Percentiles rank a stretch among this genome's conserved stretches.
Conservation (phyloP, 2,329 filamentous ascomycete genomes). For the Penicillium sp. region DNA sequence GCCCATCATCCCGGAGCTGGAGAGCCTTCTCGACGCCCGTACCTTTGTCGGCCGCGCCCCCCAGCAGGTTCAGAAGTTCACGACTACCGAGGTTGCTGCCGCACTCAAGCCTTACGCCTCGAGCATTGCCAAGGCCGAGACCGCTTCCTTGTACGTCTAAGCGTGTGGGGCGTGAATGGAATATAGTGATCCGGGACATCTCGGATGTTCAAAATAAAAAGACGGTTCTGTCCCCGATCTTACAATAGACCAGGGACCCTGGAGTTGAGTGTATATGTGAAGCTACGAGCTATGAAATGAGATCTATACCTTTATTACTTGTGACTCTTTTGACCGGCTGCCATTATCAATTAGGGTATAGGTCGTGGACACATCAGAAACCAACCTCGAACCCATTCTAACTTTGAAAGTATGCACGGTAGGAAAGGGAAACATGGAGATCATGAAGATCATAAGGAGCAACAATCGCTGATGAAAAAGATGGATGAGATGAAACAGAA, state of each 20-base stretch:
- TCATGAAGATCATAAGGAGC: background rate
- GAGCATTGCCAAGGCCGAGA: slow-evolving; percentile 35
- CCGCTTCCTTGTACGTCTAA: slow-evolving; percentile 43
- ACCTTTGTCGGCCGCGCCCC: slow-evolving; percentile 57
- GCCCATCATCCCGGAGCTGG: slow-evolving; percentile 66
- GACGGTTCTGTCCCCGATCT: background rate
- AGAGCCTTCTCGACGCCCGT: slow-evolving; percentile 63
- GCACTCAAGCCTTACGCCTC: slow-evolving; percentile 49
- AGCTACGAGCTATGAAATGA: slow-evolving; percentile 19
- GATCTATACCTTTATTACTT: slow-evolving; percentile 1
- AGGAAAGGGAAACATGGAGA: background rate
- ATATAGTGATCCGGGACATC: background rate
- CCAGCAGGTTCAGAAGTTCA: slow-evolving; percentile 55
- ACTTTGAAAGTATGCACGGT: background rate
- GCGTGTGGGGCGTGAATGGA: background rate
- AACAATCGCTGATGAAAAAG: background rate
- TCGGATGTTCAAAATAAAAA: background rate
- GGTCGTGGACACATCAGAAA: background rate
- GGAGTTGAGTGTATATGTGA: slow-evolving; percentile 16
- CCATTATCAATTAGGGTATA: slow-evolving; percentile 4
- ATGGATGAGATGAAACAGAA: background rate
- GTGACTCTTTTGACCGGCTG: background rate
- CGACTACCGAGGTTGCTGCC: slow-evolving; percentile 48
- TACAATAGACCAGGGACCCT: slow-evolving; percentile 15
- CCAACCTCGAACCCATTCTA: slow-evolving; percentile 4